Conservation (phyloP, 768 basidiomycete genomes). For the Rossbeevera mucosa region DNA sequence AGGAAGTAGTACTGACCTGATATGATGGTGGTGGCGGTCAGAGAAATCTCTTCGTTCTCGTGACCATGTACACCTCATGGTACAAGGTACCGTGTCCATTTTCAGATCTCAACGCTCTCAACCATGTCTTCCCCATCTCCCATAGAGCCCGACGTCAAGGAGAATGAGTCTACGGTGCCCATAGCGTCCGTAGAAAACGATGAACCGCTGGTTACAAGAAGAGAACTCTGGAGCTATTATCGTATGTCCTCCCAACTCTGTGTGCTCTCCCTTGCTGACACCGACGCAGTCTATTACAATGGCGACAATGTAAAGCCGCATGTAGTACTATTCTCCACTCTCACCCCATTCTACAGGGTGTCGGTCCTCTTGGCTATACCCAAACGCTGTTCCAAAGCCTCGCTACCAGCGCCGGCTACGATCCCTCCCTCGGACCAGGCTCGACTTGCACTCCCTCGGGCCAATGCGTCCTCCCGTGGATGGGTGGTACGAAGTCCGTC, state of each 20-base stretch:
- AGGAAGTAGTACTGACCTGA: background rate
- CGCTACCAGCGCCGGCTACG: slow-evolving; percentile 68
- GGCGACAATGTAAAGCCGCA: slow-evolving; percentile 60
- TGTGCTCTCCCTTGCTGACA: background rate
- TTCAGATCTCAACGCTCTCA: background rate
- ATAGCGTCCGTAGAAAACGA: slow-evolving; percentile 41
- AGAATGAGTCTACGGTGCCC: slow-evolving; percentile 23
- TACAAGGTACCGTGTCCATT: background rate
- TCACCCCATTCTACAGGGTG: slow-evolving; percentile 42
- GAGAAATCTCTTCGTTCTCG: background rate
- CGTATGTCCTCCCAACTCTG: slow-evolving; percentile 30
- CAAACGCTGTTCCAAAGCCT: slow-evolving; percentile 73
- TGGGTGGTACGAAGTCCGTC: slow-evolving; percentile 64
- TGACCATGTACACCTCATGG: slow-evolving; percentile 3
- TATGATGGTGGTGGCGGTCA: background rate
- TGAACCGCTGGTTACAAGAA: slow-evolving; percentile 67
- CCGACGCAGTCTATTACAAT: slow-evolving; percentile 65
- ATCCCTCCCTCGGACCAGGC: slow-evolving; percentile 64
- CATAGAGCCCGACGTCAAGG: slow-evolving; percentile 11
- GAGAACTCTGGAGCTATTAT: slow-evolving; percentile 80
- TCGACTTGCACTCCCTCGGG: slow-evolving; percentile 68
- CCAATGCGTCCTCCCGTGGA: slow-evolving; percentile 77
- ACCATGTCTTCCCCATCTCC: slow-evolving; percentile 14
- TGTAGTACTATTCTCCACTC: background rate
- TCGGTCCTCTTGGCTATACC: slow-evolving; percentile 63